Percentiles rank a stretch among this genome's conserved stretches.
Conservation (phyloP, 2,329 filamentous ascomycete species). For the Colletotrichum orchidophilum region DNA sequence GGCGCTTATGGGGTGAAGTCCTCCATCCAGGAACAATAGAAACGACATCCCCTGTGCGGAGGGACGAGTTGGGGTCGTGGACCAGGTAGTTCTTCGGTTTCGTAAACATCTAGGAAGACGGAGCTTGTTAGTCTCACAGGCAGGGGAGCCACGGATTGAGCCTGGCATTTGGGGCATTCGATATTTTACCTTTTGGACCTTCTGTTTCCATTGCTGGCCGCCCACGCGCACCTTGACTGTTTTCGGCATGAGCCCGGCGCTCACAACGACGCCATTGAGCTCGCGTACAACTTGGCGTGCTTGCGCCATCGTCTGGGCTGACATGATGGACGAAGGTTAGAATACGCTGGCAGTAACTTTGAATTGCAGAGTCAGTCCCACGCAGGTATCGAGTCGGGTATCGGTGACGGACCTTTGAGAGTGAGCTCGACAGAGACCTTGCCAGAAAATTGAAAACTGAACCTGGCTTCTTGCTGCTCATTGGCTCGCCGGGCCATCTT, state of each 20-base stretch:
- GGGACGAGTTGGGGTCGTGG: constrained; percentile 79
- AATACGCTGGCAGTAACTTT: neutral
- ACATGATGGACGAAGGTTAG: constrained; percentile 44
- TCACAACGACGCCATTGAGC: constrained; percentile 77
- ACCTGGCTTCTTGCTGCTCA: neutral
- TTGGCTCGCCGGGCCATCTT: neutral
- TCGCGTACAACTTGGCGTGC: constrained; percentile 58
- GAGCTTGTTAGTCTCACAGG: neutral
- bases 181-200: constrained; percentile 32
- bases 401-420: neutral
- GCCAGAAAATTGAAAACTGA: neutral
- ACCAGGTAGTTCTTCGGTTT: constrained; percentile 73
- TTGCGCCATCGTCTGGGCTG: constrained; percentile 44
- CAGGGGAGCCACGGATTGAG: neutral
- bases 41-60: constrained; percentile 79
- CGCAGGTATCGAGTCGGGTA: neutral
- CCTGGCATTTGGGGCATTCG: neutral
- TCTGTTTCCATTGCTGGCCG: constrained; percentile 73
- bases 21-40: constrained; percentile 74
- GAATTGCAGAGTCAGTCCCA: neutral
- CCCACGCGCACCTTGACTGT: constrained; percentile 83
- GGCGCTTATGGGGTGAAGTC: constrained; percentile 72
- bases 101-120: constrained; percentile 68
- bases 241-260: constrained; percentile 79
- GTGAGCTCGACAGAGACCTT: neutral